Evolutionary conservation across 2,329 filamentous ascomycete species (phyloP).

Genomic region (Truncatella angustata): DNA sequence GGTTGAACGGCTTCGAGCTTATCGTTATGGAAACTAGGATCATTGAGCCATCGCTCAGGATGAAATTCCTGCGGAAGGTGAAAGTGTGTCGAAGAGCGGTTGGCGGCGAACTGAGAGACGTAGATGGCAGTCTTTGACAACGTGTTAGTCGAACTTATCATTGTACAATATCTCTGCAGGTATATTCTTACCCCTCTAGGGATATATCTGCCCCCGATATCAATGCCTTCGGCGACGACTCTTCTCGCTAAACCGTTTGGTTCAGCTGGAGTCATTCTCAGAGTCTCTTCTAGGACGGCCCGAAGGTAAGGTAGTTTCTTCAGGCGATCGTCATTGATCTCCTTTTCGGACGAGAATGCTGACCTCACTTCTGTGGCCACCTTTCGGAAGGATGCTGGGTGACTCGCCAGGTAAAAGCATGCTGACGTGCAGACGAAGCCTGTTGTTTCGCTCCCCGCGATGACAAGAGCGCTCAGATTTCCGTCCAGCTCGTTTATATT

Average conservation of each 20-base stretch:
- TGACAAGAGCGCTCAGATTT: background rate
- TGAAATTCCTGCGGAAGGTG: slow-evolving; percentile 1
- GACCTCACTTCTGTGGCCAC: background rate
- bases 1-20: slow-evolving; percentile 5
- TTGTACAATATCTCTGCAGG: too few relatives aligned
- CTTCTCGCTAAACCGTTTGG: slow-evolving; percentile 5
- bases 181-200: background rate
- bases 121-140: slow-evolving; percentile 3
- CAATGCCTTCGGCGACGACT: background rate
- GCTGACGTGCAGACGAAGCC: background rate
- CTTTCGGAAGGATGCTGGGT: background rate
- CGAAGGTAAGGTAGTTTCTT: background rate
- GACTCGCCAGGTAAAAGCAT: background rate
- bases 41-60: slow-evolving; percentile 3
- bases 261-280: slow-evolving; percentile 5
- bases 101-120: slow-evolving; percentile 6
- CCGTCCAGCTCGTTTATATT: background rate
- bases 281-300: background rate
- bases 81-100: background rate
- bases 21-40: slow-evolving; percentile 3
- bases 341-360: background rate
- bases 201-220: background rate
- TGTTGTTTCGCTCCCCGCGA: slow-evolving; percentile 2
- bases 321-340: background rate
- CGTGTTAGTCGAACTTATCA: background rate